Evolutionary conservation across 1,139 yeast genomes (phyloP).

Genomic region (Geotrichum candidum): DNA sequence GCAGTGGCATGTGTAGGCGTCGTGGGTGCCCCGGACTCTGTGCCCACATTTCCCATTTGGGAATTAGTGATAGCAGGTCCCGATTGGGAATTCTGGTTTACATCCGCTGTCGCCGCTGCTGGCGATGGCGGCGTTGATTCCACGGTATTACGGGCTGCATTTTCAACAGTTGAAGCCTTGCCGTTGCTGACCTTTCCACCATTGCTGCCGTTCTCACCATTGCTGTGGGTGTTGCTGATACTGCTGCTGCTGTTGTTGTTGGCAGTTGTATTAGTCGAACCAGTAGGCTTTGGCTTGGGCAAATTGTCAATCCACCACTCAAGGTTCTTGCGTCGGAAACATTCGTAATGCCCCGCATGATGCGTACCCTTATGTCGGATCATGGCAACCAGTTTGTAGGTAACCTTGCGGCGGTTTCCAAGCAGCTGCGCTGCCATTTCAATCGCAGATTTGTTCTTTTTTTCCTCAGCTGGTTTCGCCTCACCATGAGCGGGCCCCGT

Average conservation of each 20-base stretch:
- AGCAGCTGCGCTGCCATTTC: constrained; percentile 5
- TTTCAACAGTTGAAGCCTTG: background rate
- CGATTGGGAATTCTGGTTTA: background rate
- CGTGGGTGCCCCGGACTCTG: background rate
- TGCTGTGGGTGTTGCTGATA: background rate
- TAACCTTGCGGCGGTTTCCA: constrained; percentile 21
- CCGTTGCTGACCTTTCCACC: background rate
- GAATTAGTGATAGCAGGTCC: background rate
- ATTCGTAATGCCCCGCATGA: constrained; percentile 69
- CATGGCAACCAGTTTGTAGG: constrained; percentile 60
- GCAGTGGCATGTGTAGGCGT: too few species aligned
- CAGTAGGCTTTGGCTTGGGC: background rate
- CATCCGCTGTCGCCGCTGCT: background rate
- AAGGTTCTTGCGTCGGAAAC: constrained; percentile 33
- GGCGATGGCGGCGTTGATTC: background rate
- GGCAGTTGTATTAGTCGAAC: background rate
- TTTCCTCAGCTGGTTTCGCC: constrained; percentile 23
- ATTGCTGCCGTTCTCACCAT: background rate
- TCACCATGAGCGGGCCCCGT: constrained; percentile 35
- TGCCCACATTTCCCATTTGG: background rate
- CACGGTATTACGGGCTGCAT: background rate
- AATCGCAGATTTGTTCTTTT: constrained; percentile 22
- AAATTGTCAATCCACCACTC: constrained; percentile 25
- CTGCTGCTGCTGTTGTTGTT: background rate
- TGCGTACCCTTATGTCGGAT: constrained; percentile 88